Base-by-base conservation (phyloP, 352 stramenopile genomes). In the Phytopythium kandeliae region DNA sequence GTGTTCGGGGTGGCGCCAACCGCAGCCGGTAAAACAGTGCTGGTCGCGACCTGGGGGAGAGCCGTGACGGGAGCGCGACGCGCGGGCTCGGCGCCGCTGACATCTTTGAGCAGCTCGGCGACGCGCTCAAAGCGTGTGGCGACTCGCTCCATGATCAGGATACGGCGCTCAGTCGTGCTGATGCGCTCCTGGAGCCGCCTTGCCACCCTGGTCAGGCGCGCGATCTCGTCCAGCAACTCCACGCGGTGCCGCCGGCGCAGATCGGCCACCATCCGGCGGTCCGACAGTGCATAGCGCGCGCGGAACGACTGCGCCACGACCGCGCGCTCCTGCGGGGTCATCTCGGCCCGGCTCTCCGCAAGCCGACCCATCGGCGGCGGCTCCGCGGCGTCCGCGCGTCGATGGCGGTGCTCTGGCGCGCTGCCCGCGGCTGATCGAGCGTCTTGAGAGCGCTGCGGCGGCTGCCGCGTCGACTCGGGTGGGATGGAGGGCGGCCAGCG, bases 141-240 rank as follows among this genome's bases (percentile, higher is more conserved):
- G 36, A 80, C 47, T 8, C 48, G 50, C 24, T 75, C 64, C 45
- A 75, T 69, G 12, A 51, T 61, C 49, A 65, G 60, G 15, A 82
- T 51, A 25, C 49, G 69, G 36, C 60, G 65, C 28, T 54, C 62
- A 17, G 68, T 77, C 46, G 60, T 51, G 38, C 78, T 60, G 21
- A 79, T 58, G 43, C 75, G 58, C 11, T 51, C 44, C 55, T 82
- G 51, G 5, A 82, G 51, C 7, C 40, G 36, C 43, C 52, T 37
- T 25, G 67, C 63, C n/a, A 68, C 48, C 8, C 56, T 48, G 16
- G 65, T 66, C 19, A 79, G 54, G 12, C 57, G 66, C 25, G 31
- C 26, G 48, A 79, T 62, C 59, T 80, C 70, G 6, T 73, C 53
- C 33, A 73, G 33, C 30, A 77, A 40, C 57, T 77, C 61, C 0